Percentiles rank a stretch among this genome's conserved stretches.
These are phyloP conservation scores for Pelargonium nanum DNA, from an alignment of 345 rosid genomes.

Conservation along the genomic window DNA sequence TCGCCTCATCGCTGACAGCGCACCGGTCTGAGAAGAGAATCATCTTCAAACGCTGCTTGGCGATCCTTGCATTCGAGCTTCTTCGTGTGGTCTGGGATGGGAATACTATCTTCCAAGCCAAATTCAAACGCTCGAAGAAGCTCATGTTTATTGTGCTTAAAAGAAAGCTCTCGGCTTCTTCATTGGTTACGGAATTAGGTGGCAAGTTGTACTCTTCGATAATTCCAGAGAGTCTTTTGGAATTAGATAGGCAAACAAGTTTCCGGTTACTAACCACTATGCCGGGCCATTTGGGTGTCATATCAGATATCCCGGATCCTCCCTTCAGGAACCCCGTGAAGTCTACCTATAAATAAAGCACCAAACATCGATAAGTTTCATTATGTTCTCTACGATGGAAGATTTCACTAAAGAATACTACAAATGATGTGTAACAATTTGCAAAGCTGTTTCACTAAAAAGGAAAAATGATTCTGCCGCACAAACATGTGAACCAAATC, in stretches of 20 bases:
- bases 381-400: too few relatives aligned
- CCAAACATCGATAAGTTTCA: neutral
- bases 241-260: conserved; percentile 18
- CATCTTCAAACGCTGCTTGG: conserved; percentile 94
- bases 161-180: conserved; percentile 63
- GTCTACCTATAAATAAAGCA: conserved; percentile 34
- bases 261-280: conserved; percentile 18
- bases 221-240: conserved; percentile 29
- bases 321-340: conserved; percentile 30
- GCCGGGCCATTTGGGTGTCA: conserved; percentile 24
- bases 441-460: too few relatives aligned
- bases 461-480: neutral
- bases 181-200: conserved; percentile 43
- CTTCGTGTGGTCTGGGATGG: conserved; percentile 59
- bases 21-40: conserved; percentile 95
- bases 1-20: conserved; percentile 90
- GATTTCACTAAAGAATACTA: neutral
- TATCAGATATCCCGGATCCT: conserved; percentile 22
- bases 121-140: conserved; percentile 69
- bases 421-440: neutral
- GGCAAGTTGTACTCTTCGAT: conserved; percentile 43
- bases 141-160: conserved; percentile 62
- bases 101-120: conserved; percentile 91
- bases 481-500: neutral
- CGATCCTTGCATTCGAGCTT: conserved; percentile 88